Percentiles rank a stretch among this genome's conserved stretches.
These are phyloP conservation scores for Colletotrichum euphorbiae DNA, from an alignment of 2,329 filamentous ascomycete genomes.

Conservation along the genomic window DNA sequence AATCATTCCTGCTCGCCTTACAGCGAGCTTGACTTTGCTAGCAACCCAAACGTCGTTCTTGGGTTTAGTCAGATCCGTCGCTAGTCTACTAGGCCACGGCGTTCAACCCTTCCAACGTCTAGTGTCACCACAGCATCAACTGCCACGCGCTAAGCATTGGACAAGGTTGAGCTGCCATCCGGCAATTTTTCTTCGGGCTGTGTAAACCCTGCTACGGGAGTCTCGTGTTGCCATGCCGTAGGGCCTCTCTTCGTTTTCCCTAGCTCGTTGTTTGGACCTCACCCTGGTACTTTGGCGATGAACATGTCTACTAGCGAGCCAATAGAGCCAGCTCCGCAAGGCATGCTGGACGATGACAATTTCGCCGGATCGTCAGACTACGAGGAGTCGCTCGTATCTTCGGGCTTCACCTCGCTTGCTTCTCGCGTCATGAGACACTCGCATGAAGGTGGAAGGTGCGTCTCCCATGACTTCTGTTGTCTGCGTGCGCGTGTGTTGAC, in stretches of 20 bases:
- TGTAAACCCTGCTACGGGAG: neutral
- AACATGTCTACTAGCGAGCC: conserved; percentile 31
- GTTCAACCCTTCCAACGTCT: no score
- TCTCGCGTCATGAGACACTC: conserved; percentile 39
- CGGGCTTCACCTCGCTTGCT: conserved; percentile 55
- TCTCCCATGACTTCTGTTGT: neutral
- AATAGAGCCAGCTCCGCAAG: conserved; percentile 35
- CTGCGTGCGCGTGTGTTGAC: neutral
- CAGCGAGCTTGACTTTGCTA: neutral
- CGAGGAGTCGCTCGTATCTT: conserved; percentile 50
- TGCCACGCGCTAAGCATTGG: no score
- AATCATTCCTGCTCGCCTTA: neutral
- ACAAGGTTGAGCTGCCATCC: neutral
- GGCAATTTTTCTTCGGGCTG: neutral
- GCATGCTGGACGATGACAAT: conserved; percentile 29
- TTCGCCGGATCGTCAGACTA: conserved; percentile 54
- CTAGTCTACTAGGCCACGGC: neutral
- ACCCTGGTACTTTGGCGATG: conserved; percentile 8
- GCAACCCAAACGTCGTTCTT: neutral
- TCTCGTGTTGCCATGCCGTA: conserved; percentile 5
- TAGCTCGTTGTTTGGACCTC: neutral
- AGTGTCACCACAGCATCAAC: no score
- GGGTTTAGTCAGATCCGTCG: neutral
- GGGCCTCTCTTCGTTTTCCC: neutral
- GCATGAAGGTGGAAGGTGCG: conserved; percentile 40